These are phyloP conservation scores for Cladorrhinum samala DNA, from an alignment of 495 filamentous ascomycete species.

Conservation along the genomic window DNA sequence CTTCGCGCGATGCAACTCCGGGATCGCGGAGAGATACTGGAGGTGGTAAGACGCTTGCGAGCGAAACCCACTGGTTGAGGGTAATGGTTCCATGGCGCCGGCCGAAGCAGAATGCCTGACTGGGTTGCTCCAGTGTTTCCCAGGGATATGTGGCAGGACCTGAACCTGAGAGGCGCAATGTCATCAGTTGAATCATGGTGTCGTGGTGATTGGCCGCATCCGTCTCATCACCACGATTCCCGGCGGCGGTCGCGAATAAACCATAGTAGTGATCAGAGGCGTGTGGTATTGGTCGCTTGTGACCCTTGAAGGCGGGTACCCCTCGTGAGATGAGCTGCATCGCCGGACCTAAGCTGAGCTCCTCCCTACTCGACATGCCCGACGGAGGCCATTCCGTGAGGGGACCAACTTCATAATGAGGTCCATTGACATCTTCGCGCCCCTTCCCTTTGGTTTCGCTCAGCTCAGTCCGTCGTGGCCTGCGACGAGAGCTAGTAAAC, in stretches of 20 bases:
- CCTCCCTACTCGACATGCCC: conserved; percentile 36
- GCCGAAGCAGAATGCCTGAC: conserved; percentile 55
- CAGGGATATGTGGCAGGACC: conserved; percentile 44
- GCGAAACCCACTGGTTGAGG: conserved; percentile 51
- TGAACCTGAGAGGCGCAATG: conserved; percentile 33
- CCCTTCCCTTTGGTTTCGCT: conserved; percentile 39
- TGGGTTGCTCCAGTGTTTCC: conserved; percentile 62
- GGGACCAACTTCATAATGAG: conserved; percentile 30
- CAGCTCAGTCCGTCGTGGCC: conserved; percentile 35
- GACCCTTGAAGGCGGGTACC: conserved; percentile 41
- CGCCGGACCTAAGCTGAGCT: conserved; percentile 39
- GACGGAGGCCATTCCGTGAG: conserved; percentile 44
- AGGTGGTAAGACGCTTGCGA: conserved; percentile 43
- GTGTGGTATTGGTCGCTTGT: conserved; percentile 41
- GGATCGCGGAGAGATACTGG: conserved; percentile 44
- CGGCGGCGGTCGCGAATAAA: conserved; percentile 42
- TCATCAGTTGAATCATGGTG: conserved; percentile 45
- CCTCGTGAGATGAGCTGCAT: conserved; percentile 43
- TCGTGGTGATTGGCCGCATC: conserved; percentile 41
- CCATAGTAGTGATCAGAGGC: conserved; percentile 45
- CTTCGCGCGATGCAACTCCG: conserved; percentile 46
- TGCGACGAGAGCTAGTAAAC: conserved; percentile 13
- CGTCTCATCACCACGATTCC: conserved; percentile 39
- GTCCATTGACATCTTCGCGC: conserved; percentile 28
- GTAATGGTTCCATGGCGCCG: conserved; percentile 54